phyloP scores from a whole-genome alignment of 2,329 filamentous ascomycete genomes.

The Epichloe gansuensis region DNA sequence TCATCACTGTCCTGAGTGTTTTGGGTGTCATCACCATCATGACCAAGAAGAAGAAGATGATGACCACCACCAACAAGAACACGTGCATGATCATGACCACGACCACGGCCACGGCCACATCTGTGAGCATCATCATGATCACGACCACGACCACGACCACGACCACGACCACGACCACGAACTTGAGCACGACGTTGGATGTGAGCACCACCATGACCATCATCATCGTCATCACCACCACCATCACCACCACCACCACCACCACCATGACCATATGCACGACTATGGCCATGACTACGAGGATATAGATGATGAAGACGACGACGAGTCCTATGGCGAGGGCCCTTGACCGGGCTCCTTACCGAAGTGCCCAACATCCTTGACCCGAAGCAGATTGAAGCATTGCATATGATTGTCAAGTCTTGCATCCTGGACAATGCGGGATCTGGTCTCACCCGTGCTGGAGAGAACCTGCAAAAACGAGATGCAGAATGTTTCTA shows the following conservation, averaged over 20 bases:
- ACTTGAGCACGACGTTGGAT: conserved; percentile 18
- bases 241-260: conserved; percentile 19
- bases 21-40: conserved; percentile 19
- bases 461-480: conserved; percentile 76
- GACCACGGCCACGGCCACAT: conserved; percentile 13
- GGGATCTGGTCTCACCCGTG: conserved; percentile 53
- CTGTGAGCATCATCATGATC: conserved; percentile 15
- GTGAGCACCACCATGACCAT: conserved; percentile 13
- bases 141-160: conserved; percentile 20
- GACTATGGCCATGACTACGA: conserved; percentile 34
- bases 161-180: conserved; percentile 20
- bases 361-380: conserved; percentile 92
- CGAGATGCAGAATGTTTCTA: conserved; percentile 78
- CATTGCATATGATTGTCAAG: conserved; percentile 94
- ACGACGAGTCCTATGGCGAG: conserved; percentile 69
- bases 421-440: conserved; percentile 80
- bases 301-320: conserved; percentile 53
- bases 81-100: conserved; percentile 13
- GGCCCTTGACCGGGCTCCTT: conserved; percentile 68
- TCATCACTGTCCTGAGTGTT: conserved; percentile 20
- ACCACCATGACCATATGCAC: conserved; percentile 23
- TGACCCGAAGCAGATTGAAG: conserved; percentile 90
- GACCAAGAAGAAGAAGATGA: conserved; percentile 14
- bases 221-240: conserved; percentile 27
- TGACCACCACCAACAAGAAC: conserved; percentile 9